phyloP scores from a whole-genome alignment of 192 early-diverging fungal genomes.

The Geosiphon pyriformis region DNA sequence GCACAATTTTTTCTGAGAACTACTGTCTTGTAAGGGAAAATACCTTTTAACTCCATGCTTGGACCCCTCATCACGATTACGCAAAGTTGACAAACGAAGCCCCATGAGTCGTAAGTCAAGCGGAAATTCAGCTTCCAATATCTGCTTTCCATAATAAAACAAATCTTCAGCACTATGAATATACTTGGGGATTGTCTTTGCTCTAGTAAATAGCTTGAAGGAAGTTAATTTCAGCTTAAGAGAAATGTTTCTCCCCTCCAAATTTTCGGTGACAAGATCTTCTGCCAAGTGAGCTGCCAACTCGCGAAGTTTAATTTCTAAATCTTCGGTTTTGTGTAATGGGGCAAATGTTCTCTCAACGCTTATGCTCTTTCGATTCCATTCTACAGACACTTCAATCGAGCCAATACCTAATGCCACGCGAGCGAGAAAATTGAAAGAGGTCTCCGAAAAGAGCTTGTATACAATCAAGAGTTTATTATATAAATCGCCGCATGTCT shows the following conservation, averaged over 20 bases:
- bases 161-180: conserved; percentile 32
- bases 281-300: conserved; percentile 34
- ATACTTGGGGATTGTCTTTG: conserved; percentile 35
- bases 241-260: conserved; percentile 40
- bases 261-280: conserved; percentile 34
- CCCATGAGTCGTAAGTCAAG: conserved; percentile 49
- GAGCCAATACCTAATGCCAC: conserved; percentile 47
- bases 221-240: conserved; percentile 42
- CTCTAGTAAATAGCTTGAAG: conserved; percentile 38
- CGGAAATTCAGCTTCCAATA: conserved; percentile 42
- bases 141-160: conserved; percentile 26
- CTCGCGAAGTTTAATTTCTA: conserved; percentile 41
- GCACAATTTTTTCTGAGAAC: background rate
- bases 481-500: conserved; percentile 45
- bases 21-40: background rate
- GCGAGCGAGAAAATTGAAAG: conserved; percentile 42
- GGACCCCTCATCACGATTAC: conserved; percentile 15
- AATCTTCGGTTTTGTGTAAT: conserved; percentile 29
- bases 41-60: conserved; percentile 26
- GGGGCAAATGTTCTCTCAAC: conserved; percentile 47
- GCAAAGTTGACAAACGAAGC: conserved; percentile 31
- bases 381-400: conserved; percentile 24
- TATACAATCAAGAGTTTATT: conserved; percentile 36
- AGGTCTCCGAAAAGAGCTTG: conserved; percentile 39
- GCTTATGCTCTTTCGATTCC: conserved; percentile 47